Evolutionary conservation across 2,329 filamentous ascomycete species (phyloP).

Genomic region (Colletotrichum higginsianum): DNA sequence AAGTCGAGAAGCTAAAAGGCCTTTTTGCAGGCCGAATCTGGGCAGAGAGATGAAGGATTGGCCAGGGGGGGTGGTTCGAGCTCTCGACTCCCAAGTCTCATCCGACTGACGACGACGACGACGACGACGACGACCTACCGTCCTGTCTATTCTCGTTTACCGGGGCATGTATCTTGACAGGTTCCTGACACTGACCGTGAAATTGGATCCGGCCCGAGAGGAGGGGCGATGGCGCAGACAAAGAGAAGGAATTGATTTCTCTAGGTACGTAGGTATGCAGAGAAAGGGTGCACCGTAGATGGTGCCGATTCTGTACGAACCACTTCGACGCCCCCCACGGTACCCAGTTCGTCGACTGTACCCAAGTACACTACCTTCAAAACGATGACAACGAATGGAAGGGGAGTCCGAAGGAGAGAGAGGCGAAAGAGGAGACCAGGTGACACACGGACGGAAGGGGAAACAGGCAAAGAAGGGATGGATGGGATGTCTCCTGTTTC

Average conservation of each 20-base stretch:
- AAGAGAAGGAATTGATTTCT: conserved; percentile 9
- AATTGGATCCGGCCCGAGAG: conserved; percentile 24
- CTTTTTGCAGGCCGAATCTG: conserved; percentile 34
- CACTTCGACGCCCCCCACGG: conserved; percentile 1
- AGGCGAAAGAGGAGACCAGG: background rate
- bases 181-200: conserved; percentile 18
- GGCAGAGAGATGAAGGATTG: conserved; percentile 34
- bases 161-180: conserved; percentile 23
- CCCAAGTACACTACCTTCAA: conserved; percentile 1
- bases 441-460: conserved; percentile 31
- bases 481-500: conserved; percentile 26
- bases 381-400: conserved; percentile 7
- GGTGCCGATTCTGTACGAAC: background rate
- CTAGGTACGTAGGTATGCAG: background rate
- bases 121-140: background rate
- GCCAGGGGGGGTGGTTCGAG: conserved; percentile 19
- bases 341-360: background rate
- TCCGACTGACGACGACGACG: background rate
- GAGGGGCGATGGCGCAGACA: conserved; percentile 18
- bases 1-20: conserved; percentile 10
- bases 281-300: conserved; percentile 7
- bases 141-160: conserved; percentile 21
- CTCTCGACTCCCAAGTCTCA: conserved; percentile 8
- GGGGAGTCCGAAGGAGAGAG: conserved; percentile 11
- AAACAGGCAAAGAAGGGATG: conserved; percentile 27